Base-by-base conservation (phyloP, 1,139 yeast genomes). In the Zygoascus meyerae region DNA sequence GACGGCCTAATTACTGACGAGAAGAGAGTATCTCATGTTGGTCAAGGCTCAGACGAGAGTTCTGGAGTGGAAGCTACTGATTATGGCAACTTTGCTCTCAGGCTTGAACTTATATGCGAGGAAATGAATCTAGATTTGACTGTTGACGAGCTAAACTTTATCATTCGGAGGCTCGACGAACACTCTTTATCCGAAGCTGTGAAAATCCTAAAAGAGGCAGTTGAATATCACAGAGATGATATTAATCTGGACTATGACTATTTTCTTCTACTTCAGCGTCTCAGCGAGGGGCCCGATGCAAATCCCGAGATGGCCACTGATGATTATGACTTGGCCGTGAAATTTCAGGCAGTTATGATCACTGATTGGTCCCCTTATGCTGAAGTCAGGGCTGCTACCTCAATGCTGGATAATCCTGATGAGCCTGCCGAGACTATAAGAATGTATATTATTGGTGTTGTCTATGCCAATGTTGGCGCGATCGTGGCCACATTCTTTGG, bases 401-500 rank as follows among this genome's bases (percentile, higher is more conserved):
- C 66, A 42, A 71, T 74, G 39, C 63, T 49, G 43, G 78, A 74
- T 55, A 76, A 73, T 49, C 72, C 74, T 3, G 45, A 51, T 4
- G 54, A 64, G 33, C 66, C 70, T 2, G 64, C 66, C 45, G 78
- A 75, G 53, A 74, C 79, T 3, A 48, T 70, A 29, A 64, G 79
- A 55, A 72, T 68, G 61, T 69, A 78, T 42, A 72, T 78, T 35
- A 61, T 78, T 52, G 60, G 58, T 14, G 33, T 55, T 2, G 10
- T 58, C 11, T 58, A 56, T 49, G 51, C 56, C 28, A 47, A 50
- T n/a, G 43, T 51, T 35, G 82, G 81, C 49, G 67, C 77, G 48
- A 30, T 73, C 52, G 68, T 78, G 63, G 77, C 75, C 58, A 64
- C 73, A 51, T 69, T 77, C 58, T 77, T 78, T 57, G 70, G 77